These are phyloP conservation scores for Calonectria crousiana DNA, from an alignment of 2,329 filamentous ascomycete genomes.

Conservation along the genomic window DNA sequence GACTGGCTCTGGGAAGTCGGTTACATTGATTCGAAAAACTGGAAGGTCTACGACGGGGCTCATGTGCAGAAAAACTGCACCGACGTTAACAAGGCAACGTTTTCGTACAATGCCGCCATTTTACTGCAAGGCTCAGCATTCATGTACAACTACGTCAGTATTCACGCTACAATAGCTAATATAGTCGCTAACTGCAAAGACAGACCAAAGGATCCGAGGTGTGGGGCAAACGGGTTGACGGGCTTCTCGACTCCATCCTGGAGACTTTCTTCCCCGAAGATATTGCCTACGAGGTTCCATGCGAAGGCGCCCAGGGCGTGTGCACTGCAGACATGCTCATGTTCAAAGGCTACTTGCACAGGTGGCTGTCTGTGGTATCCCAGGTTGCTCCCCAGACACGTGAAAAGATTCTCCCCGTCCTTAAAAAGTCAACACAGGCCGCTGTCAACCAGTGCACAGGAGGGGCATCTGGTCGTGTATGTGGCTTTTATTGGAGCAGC, in stretches of 20 bases:
- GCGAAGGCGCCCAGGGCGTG: constrained; percentile 65
- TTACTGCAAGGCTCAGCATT: constrained; percentile 70
- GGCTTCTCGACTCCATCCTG: constrained; percentile 64
- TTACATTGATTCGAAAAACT: constrained; percentile 70
- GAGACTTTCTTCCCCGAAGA: constrained; percentile 67
- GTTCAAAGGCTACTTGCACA: constrained; percentile 78
- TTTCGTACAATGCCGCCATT: constrained; percentile 71
- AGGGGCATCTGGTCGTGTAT: constrained; percentile 68
- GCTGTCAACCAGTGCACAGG: constrained; percentile 74
- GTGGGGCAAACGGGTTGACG: constrained; percentile 70
- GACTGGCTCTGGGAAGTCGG: constrained; percentile 70
- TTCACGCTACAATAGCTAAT: accelerated
- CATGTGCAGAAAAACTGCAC: constrained; percentile 66
- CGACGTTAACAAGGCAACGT: constrained; percentile 67
- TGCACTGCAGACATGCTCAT: constrained; percentile 80
- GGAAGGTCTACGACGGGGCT: constrained; percentile 71
- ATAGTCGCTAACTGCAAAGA: not conserved
- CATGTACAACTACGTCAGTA: constrained; percentile 71
- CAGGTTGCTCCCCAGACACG: constrained; percentile 71
- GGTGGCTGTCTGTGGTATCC: constrained; percentile 72
- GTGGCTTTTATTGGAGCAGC: constrained; percentile 73
- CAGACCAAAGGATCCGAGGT: constrained; percentile 63
- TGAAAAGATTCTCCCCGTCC: constrained; percentile 66
- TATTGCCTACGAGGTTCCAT: constrained; percentile 75
- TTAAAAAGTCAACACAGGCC: constrained; percentile 68